Percentiles rank a stretch among this genome's conserved stretches.
These are phyloP conservation scores for Leersia perrieri DNA, from an alignment of 176 grass and related monocot genomes.

Conservation along the genomic window DNA sequence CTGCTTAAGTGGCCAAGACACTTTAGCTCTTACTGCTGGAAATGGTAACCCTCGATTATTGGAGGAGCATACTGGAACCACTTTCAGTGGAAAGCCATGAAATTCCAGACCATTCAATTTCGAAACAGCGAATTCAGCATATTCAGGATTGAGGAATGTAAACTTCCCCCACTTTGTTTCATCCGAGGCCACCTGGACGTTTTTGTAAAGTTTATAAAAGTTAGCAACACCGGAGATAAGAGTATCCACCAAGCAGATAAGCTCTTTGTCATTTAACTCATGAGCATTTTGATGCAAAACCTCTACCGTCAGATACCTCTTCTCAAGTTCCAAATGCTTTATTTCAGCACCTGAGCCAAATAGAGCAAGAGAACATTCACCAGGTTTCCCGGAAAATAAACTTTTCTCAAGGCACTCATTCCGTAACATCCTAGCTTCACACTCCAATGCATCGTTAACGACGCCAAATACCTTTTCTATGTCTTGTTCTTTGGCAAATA, in stretches of 20 bases:
- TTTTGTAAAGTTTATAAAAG: slow-evolving; percentile 45
- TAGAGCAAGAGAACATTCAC: slow-evolving; percentile 53
- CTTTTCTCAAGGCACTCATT: slow-evolving; percentile 76
- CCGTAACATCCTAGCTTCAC: slow-evolving; percentile 60
- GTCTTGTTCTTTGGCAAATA: slow-evolving; percentile 67
- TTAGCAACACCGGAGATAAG: slow-evolving; percentile 50
- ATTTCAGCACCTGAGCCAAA: slow-evolving; percentile 95
- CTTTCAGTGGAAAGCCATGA: slow-evolving; percentile 69
- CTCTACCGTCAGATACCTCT: slow-evolving; percentile 70
- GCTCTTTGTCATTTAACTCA: slow-evolving; percentile 71
- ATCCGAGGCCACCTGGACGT: slow-evolving; percentile 41
- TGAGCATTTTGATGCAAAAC: slow-evolving; percentile 68
- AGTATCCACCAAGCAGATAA: slow-evolving; percentile 65
- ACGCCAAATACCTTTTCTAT: slow-evolving; percentile 52
- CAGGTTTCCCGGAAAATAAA: slow-evolving; percentile 51
- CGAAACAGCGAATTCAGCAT: slow-evolving; percentile 63
- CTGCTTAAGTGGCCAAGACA: slow-evolving; percentile 67
- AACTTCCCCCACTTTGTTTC: slow-evolving; percentile 75
- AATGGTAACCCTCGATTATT: slow-evolving; percentile 54
- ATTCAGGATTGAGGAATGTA: slow-evolving; percentile 75
- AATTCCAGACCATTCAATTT: slow-evolving; percentile 68
- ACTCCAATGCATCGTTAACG: slow-evolving; percentile 52
- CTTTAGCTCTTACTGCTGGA: slow-evolving; percentile 75
- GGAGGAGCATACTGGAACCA: slow-evolving; percentile 38
- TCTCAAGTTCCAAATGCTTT: slow-evolving; percentile 92